These are phyloP conservation scores for Mycena haematopus DNA, from an alignment of 768 basidiomycete species.

Conservation along the genomic window DNA sequence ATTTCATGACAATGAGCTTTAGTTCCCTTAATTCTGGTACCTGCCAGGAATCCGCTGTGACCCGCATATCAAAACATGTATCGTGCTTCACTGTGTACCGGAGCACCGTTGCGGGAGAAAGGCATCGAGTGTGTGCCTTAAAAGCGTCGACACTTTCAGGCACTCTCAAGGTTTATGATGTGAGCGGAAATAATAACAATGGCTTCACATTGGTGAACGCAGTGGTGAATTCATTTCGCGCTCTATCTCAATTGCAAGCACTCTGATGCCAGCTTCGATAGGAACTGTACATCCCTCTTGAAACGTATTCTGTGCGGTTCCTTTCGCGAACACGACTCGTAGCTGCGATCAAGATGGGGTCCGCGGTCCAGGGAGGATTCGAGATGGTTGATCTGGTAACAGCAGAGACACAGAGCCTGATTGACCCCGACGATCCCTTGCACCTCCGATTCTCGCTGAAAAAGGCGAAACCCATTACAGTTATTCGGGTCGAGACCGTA, in stretches of 20 bases:
- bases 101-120: slow-evolving; percentile 56
- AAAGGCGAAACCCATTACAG: slow-evolving; percentile 71
- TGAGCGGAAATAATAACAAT: not conserved
- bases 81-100: slow-evolving; percentile 67
- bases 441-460: slow-evolving; percentile 48
- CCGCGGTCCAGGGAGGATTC: slow-evolving; percentile 18
- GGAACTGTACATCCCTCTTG: slow-evolving; percentile 78
- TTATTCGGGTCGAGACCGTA: slow-evolving; percentile 76
- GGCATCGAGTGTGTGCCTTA: slow-evolving; percentile 73
- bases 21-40: slow-evolving; percentile 2
- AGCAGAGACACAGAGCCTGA: slow-evolving; percentile 74
- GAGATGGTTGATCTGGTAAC: slow-evolving; percentile 64
- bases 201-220: not conserved
- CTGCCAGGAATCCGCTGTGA: slow-evolving; percentile 7
- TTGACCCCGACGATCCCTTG: slow-evolving; percentile 72
- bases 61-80: slow-evolving; percentile 15
- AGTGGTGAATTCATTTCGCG: not conserved
- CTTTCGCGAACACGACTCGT: slow-evolving; percentile 49
- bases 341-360: slow-evolving; percentile 26
- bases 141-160: slow-evolving; percentile 76
- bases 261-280: not conserved
- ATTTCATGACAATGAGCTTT: slow-evolving; percentile 24
- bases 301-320: slow-evolving; percentile 77
- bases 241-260: not conserved
- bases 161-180: slow-evolving; percentile 77